phyloP scores from a whole-genome alignment of 768 basidiomycete species.

The Boletus subparvulus region DNA sequence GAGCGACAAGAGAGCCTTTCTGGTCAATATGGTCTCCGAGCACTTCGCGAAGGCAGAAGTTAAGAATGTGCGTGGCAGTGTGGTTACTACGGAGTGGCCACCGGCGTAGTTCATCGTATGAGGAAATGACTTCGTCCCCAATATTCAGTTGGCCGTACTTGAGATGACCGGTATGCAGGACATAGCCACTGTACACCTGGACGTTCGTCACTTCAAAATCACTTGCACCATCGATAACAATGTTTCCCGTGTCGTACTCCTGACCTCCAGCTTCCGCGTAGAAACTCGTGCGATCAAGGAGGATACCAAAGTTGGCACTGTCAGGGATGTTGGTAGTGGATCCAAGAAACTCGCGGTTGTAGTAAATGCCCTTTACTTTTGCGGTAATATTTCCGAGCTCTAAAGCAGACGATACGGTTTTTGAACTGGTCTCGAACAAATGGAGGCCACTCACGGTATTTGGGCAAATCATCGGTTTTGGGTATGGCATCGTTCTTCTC shows the following conservation, averaged over 20 bases:
- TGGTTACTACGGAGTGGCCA: conserved; percentile 98
- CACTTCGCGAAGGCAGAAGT: conserved; percentile 87
- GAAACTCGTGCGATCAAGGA: conserved; percentile 92
- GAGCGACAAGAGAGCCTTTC: conserved; percentile 95
- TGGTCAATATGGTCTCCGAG: conserved; percentile 98
- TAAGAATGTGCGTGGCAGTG: conserved; percentile 97
- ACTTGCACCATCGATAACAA: conserved; percentile 86
- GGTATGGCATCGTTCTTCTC: conserved; percentile 76
- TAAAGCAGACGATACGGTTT: conserved; percentile 31
- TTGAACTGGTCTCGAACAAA: neutral
- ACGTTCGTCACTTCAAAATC: conserved; percentile 95
- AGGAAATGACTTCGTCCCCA: conserved; percentile 80
- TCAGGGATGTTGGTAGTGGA: conserved; percentile 68
- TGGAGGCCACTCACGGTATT: conserved; percentile 67
- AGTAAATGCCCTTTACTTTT: conserved; percentile 80
- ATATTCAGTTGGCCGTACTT: conserved; percentile 84
- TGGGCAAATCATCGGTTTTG: conserved; percentile 90
- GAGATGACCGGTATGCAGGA: conserved; percentile 86
- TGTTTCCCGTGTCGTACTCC: conserved; percentile 94
- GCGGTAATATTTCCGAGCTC: conserved; percentile 77
- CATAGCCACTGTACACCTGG: conserved; percentile 93
- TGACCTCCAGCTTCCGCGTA: conserved; percentile 98
- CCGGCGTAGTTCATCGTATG: conserved; percentile 94
- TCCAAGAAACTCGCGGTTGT: conserved; percentile 68
- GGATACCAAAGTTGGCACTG: conserved; percentile 72